Evolutionary conservation across 2,329 filamentous ascomycete species (phyloP), one percentile per base, ranked within the genome.

Genomic region (Fusarium circinatum): DNA sequence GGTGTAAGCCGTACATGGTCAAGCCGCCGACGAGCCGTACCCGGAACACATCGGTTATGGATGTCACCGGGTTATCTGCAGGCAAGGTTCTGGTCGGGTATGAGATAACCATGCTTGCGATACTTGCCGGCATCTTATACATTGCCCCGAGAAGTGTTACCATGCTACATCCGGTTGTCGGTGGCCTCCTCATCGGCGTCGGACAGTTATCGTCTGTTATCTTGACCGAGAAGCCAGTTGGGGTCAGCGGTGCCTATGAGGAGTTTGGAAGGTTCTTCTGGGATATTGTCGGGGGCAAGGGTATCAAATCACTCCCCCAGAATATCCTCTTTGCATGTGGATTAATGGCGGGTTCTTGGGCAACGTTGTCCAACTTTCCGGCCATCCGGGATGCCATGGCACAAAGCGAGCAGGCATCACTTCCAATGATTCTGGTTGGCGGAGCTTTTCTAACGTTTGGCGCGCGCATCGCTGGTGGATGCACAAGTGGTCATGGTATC

Each of bases 401-500:
- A 13, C 30, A 32, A 6, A 69, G 58, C 7, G 58, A 38, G 12
- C 51, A 45, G 9, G 49, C 42, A 7, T 56, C 66, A 6, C 15
- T 69, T 5, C 28, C 28, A 2, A 51, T 28, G 11, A 18, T 69
- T 5, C 3, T 69, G 3, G 20, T 20, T 0, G 66, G 66, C 9
- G 66, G 65, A n/a, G 6, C 56, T 7, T 24, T 55, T 7, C 18
- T 69, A 1, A 28, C 26, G 0, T 69, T 69, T 6, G 66, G 66
- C 1, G 66, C 66, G 20, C 66, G 66, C 15, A 65, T 32, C 13
- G 66, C 65, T 30, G 66, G 66, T 10, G 66, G 66, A 26, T 69
- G 66, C 15, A 69, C 66, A 6, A 69, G 66, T 26, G 66, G 66
- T 2, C 66, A 69, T 32, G 66, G 66, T 10, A 69, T 69, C 2